phyloP scores from a whole-genome alignment of 2,329 filamentous ascomycete species.

The Parastagonospora nodorum region DNA sequence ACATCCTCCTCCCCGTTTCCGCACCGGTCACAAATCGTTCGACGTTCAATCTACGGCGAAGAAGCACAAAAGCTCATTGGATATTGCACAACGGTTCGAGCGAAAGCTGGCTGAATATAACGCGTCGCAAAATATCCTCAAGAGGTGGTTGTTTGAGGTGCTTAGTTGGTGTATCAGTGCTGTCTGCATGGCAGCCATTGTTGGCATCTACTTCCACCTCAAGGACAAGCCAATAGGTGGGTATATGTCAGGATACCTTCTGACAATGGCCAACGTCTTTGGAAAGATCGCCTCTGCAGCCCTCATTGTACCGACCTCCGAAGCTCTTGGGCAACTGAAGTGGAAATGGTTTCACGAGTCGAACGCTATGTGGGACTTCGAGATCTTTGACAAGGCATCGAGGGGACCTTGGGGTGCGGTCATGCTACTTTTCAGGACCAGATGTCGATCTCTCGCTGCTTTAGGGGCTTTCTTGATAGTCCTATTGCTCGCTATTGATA shows the following conservation, averaged over 20 bases:
- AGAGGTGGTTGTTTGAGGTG: slow-evolving; percentile 21
- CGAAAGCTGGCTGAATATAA: slow-evolving; percentile 15
- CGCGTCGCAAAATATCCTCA: slow-evolving; percentile 11
- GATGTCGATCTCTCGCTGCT: slow-evolving; percentile 13
- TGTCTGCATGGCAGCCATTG: slow-evolving; percentile 9
- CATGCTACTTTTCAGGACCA: slow-evolving; percentile 10
- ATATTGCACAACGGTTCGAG: slow-evolving; percentile 21
- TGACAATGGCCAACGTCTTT: slow-evolving; percentile 15
- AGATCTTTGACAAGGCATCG: slow-evolving; percentile 34
- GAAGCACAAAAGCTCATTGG: slow-evolving; percentile 4
- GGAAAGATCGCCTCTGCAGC: slow-evolving; percentile 24
- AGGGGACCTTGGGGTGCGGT: slow-evolving; percentile 15
- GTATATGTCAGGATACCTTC: background rate
- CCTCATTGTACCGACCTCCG: slow-evolving; percentile 24
- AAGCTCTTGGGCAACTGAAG: slow-evolving; percentile 33
- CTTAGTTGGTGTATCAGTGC: slow-evolving; percentile 20
- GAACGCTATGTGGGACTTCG: slow-evolving; percentile 33
- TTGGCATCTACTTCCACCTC: slow-evolving; percentile 9
- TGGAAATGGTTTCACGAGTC: slow-evolving; percentile 28
- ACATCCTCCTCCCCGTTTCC: background rate
- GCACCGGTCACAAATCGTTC: background rate
- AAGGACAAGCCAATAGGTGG: background rate
- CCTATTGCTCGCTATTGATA: slow-evolving; percentile 11
- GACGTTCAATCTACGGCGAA: background rate
- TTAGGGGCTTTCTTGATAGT: slow-evolving; percentile 4